Evolutionary conservation across 2,329 filamentous ascomycete genomes (phyloP).

Genomic region (Colletotrichum sp.): DNA sequence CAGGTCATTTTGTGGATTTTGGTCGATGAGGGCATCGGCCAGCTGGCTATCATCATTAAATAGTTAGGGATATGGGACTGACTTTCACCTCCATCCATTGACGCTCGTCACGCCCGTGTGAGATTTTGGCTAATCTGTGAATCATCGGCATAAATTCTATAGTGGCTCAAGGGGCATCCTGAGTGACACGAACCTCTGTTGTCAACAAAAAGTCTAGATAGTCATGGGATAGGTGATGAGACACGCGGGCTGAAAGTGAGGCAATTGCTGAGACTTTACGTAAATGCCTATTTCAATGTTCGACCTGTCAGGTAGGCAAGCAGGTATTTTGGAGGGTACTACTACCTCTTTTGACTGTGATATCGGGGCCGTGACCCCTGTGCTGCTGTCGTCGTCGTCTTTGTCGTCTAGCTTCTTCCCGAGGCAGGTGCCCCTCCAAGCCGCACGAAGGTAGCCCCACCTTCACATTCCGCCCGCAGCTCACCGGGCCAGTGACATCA

Average conservation of each 20-base stretch:
- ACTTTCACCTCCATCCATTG: background rate
- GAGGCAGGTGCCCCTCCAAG: background rate
- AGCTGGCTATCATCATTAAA: constrained; percentile 2
- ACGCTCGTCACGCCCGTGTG: background rate
- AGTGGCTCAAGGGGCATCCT: background rate
- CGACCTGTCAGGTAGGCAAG: background rate
- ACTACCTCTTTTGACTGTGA: background rate
- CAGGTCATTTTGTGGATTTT: constrained; percentile 5
- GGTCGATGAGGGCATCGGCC: constrained; percentile 4
- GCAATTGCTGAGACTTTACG: background rate
- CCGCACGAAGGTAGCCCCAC: constrained; percentile 1
- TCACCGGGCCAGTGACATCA: constrained; percentile 8
- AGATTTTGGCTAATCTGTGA: background rate
- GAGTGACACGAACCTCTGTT: background rate
- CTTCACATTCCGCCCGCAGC: constrained; percentile 8
- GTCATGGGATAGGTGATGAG: background rate
- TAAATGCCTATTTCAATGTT: background rate
- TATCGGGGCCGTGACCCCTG: background rate
- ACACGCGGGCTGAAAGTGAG: background rate
- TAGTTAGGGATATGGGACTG: constrained; percentile 2
- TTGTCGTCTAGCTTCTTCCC: background rate
- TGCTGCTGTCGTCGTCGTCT: background rate
- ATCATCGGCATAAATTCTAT: background rate
- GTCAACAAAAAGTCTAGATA: background rate
- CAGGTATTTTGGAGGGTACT: background rate